A percentile compares a stretch with the other conserved stretches of the same genome.
phyloP scores from a whole-genome alignment of 2,329 filamentous ascomycete species.

The Ciborinia camelliae region DNA sequence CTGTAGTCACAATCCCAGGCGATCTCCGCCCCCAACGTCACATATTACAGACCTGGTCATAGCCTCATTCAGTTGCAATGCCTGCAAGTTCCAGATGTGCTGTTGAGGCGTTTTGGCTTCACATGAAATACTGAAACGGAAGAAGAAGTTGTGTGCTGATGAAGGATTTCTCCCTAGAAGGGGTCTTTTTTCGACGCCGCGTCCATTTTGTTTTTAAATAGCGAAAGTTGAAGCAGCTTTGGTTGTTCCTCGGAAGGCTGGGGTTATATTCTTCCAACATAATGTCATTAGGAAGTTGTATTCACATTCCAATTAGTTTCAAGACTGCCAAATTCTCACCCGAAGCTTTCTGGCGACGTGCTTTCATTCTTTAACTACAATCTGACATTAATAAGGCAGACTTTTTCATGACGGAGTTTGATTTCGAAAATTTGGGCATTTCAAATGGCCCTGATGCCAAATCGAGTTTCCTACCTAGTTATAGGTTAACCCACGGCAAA shows the following conservation, averaged over 20 bases:
- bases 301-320: background rate
- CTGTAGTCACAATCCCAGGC: background rate
- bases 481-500: too few relatives aligned
- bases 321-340: background rate
- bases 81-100: background rate
- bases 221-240: background rate
- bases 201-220: background rate
- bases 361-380: accelerated
- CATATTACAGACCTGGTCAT: background rate
- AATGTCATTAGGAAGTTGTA: background rate
- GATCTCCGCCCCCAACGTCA: background rate
- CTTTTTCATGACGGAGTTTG: too few relatives aligned
- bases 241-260: background rate
- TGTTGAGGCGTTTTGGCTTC: background rate
- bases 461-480: background rate
- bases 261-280: too few relatives aligned
- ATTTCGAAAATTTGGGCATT: too few relatives aligned
- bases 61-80: too few relatives aligned
- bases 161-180: background rate
- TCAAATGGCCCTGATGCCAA: background rate
- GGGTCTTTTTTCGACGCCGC: background rate
- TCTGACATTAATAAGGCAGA: background rate
- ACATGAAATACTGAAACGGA: background rate
- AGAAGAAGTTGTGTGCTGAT: background rate
- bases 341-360: background rate